Percentiles rank a stretch among this genome's conserved stretches.
Evolutionary conservation across 768 basidiomycete species (phyloP).

Genomic region (Cyclocybe aegerita): DNA sequence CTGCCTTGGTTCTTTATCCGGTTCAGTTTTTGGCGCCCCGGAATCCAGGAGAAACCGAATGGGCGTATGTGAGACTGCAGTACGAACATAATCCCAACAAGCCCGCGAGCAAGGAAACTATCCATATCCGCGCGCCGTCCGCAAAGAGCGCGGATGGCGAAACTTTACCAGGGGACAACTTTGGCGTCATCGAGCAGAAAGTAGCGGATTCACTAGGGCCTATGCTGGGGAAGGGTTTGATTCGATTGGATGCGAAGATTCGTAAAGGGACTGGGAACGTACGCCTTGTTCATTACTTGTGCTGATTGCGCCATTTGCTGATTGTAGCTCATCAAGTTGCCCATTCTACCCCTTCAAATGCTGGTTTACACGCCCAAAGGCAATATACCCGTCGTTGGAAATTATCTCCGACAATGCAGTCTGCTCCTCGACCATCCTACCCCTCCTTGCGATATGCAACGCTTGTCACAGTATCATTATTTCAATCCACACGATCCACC

Average conservation of each 20-base stretch:
- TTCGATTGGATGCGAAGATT: slow-evolving; percentile 77
- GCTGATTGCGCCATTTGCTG: background rate
- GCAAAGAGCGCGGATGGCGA: slow-evolving; percentile 53
- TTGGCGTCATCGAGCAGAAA: slow-evolving; percentile 86
- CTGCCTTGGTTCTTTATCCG: slow-evolving; percentile 84
- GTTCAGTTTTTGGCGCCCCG: slow-evolving; percentile 60
- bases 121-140: slow-evolving; percentile 73
- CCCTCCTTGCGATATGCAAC: slow-evolving; percentile 60
- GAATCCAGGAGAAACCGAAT: slow-evolving; percentile 53
- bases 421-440: slow-evolving; percentile 82
- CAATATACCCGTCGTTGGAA: slow-evolving; percentile 81
- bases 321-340: slow-evolving; percentile 48
- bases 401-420: slow-evolving; percentile 65
- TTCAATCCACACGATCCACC: slow-evolving; percentile 89
- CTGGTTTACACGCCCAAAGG: slow-evolving; percentile 94
- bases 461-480: slow-evolving; percentile 66
- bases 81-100: slow-evolving; percentile 67
- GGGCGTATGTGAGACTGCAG: slow-evolving; percentile 67
- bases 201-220: slow-evolving; percentile 77
- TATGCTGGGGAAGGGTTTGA: slow-evolving; percentile 82
- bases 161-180: slow-evolving; percentile 57
- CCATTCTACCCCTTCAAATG: slow-evolving; percentile 80
- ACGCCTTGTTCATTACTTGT: slow-evolving; percentile 25
- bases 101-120: slow-evolving; percentile 61
- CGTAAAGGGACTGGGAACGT: slow-evolving; percentile 64